These are phyloP conservation scores for Leucaena leucocephala DNA, from an alignment of 306 rosid species.

Conservation along the genomic window DNA sequence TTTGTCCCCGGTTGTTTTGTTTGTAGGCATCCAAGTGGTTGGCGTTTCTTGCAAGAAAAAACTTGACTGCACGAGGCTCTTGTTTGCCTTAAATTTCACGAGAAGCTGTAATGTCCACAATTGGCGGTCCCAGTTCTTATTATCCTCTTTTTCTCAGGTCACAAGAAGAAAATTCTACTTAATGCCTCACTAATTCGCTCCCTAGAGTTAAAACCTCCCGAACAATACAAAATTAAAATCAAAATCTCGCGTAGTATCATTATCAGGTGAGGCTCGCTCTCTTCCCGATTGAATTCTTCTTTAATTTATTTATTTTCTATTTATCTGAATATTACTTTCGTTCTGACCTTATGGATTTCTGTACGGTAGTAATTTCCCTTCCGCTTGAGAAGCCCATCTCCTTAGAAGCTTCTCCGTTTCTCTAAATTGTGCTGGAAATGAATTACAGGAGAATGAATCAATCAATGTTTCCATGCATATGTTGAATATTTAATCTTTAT, in stretches of 20 bases:
- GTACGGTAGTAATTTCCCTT: not conserved
- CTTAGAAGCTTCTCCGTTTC: not conserved
- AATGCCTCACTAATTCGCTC: constrained; percentile 6
- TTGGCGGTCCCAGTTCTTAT: constrained; percentile 9
- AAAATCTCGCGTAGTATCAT: constrained; percentile 18
- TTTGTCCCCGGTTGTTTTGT: not conserved
- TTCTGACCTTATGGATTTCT: constrained; percentile 10
- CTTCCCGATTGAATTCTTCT: constrained; percentile 7
- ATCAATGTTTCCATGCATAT: not conserved
- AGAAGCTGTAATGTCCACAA: constrained; percentile 39
- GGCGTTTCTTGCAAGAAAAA: constrained; percentile 25
- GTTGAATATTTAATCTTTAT: not conserved
- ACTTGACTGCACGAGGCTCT: constrained; percentile 29
- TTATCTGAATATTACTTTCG: not conserved
- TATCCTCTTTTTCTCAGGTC: constrained; percentile 34
- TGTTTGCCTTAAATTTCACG: constrained; percentile 5
- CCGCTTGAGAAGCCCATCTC: constrained; percentile 5
- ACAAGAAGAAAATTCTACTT: not conserved
- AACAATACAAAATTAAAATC: not conserved
- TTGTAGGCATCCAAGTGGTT: constrained; percentile 19
- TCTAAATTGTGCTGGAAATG: not conserved
- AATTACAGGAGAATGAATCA: not conserved
- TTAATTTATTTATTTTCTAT: not conserved
- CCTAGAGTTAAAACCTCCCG: constrained; percentile 2
- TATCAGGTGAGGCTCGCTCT: constrained; percentile 42